Evolutionary conservation across 768 basidiomycete genomes (phyloP).

Genomic region (Xerocomus potaroensis): DNA sequence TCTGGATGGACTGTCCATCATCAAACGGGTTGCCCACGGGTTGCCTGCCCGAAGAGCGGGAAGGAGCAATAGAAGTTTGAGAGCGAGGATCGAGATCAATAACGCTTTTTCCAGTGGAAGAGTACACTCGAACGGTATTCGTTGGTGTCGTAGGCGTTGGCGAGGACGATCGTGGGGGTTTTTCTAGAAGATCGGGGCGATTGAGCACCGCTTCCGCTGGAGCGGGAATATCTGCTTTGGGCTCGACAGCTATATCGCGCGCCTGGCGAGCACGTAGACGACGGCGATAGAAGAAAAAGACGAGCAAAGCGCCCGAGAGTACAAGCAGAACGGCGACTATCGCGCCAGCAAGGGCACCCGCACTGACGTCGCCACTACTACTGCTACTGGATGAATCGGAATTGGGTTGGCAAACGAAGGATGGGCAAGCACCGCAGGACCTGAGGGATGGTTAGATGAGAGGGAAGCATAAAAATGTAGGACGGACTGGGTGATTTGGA

Average conservation of each 20-base stretch:
- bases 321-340: constrained; percentile 62
- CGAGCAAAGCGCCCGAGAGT: constrained; percentile 45
- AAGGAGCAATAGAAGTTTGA: constrained; percentile 26
- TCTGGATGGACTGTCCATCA: constrained; percentile 77
- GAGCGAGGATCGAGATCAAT: constrained; percentile 60
- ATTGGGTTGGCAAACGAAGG: constrained; percentile 47
- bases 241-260: constrained; percentile 32
- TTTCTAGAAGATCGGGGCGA: constrained; percentile 78
- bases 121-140: constrained; percentile 46
- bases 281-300: constrained; percentile 65
- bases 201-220: constrained; percentile 74
- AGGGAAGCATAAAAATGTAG: not conserved
- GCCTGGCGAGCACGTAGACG: constrained; percentile 41
- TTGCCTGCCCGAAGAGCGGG: constrained; percentile 18
- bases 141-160: constrained; percentile 5
- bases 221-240: constrained; percentile 61
- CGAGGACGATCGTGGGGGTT: constrained; percentile 30
- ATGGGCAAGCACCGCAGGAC: constrained; percentile 53
- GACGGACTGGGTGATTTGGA: constrained; percentile 56
- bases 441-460: constrained; percentile 32
- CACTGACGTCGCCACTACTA: constrained; percentile 47
- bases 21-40: constrained; percentile 64
- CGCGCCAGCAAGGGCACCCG: constrained; percentile 71
- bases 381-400: constrained; percentile 14
- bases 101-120: constrained; percentile 43